phyloP scores from a whole-genome alignment of 805 yeast genomes.

The Lachancea quebecensis region DNA sequence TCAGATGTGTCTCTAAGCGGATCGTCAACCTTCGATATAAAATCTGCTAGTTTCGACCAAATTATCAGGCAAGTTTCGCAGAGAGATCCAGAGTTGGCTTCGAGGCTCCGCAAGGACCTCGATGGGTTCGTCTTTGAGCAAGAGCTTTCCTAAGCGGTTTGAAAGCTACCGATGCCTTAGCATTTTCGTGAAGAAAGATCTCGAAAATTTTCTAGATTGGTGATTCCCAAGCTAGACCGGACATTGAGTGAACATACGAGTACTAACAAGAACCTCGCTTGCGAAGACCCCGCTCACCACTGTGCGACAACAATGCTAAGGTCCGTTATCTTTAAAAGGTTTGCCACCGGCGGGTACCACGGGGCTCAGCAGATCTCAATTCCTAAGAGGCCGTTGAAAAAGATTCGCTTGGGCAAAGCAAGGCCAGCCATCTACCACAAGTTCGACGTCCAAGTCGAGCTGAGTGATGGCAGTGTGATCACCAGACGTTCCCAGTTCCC shows the following conservation, averaged over 20 bases:
- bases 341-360: conserved; percentile 15
- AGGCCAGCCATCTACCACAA: conserved; percentile 91
- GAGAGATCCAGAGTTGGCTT: conserved; percentile 22
- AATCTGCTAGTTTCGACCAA: conserved; percentile 27
- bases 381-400: conserved; percentile 55
- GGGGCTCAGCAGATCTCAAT: conserved; percentile 22
- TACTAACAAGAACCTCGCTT: no score
- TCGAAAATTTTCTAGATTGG: not conserved
- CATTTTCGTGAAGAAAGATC: conserved; percentile 7
- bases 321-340: conserved; percentile 7
- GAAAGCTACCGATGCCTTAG: not conserved
- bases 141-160: conserved; percentile 9
- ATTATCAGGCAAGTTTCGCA: conserved; percentile 24
- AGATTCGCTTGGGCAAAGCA: conserved; percentile 72
- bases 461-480: conserved; percentile 90
- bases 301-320: conserved; percentile 5
- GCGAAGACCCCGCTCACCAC: no score
- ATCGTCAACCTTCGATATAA: conserved; percentile 18
- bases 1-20: not conserved
- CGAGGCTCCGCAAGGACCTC: conserved; percentile 14
- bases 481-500: conserved; percentile 82
- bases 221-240: not conserved
- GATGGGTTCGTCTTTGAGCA: conserved; percentile 25
- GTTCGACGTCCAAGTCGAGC: conserved; percentile 82
- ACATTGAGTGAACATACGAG: no score